phyloP scores from a whole-genome alignment of 2,329 filamentous ascomycete species.

The Clarireedia paspali region DNA sequence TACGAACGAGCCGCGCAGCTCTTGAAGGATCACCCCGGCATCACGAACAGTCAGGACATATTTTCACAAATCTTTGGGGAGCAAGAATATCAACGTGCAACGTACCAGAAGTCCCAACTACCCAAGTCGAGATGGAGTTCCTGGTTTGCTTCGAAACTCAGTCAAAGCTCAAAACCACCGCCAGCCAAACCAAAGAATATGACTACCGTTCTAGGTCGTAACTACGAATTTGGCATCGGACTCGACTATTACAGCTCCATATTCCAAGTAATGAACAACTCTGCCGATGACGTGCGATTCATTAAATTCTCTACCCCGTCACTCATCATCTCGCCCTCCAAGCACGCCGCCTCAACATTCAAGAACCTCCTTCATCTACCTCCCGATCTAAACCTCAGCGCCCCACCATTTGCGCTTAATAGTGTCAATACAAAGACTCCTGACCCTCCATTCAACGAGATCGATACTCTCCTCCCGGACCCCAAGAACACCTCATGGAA shows the following conservation, averaged over 20 bases:
- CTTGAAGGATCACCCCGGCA: neutral
- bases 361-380: neutral
- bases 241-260: neutral
- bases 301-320: neutral
- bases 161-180: neutral
- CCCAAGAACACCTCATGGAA: neutral
- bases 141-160: neutral
- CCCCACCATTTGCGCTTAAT: neutral
- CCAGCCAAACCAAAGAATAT: neutral
- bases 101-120: neutral
- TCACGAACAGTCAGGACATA: slow-evolving; percentile 11
- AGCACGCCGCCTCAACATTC: neutral
- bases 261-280: neutral
- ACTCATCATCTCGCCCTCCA: neutral
- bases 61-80: slow-evolving; percentile 44
- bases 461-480: neutral
- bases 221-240: neutral
- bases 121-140: neutral
- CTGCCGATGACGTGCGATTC: neutral
- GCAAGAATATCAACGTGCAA: slow-evolving; percentile 42
- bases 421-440: neutral
- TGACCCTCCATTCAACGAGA: neutral
- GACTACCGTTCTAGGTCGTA: neutral
- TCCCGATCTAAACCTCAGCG: neutral
- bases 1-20: slow-evolving; percentile 31